A percentile compares a stretch with the other conserved stretches of the same genome.
Conservation (phyloP, 371 early-diverging fungal species). For the Mortierella sp. region DNA sequence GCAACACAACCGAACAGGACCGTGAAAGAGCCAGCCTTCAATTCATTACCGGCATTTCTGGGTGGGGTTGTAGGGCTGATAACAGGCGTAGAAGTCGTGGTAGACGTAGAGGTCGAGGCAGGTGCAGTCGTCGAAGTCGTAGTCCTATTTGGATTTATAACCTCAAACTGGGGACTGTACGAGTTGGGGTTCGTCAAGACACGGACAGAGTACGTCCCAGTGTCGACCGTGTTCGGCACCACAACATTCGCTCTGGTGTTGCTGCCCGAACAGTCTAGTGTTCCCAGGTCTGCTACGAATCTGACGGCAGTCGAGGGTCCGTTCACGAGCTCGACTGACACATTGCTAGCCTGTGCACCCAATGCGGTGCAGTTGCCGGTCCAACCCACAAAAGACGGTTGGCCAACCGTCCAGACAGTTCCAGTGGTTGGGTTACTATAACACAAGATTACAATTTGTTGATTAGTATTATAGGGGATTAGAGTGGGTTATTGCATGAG, state of each 20-base stretch:
- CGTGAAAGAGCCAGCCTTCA: slow-evolving; percentile 9
- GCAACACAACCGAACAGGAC: slow-evolving; percentile 9
- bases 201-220: slow-evolving; percentile 26
- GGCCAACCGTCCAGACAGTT: slow-evolving; percentile 24
- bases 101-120: too few relatives aligned
- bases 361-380: slow-evolving; percentile 16
- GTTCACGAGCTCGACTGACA: slow-evolving; percentile 20
- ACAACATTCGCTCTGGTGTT: slow-evolving; percentile 1
- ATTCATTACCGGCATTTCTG: slow-evolving; percentile 7
- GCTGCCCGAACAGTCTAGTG: slow-evolving; percentile 21
- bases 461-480: too few relatives aligned
- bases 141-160: slow-evolving; percentile 1
- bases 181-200: slow-evolving; percentile 19
- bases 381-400: slow-evolving; percentile 15
- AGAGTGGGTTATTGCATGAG: too few relatives aligned
- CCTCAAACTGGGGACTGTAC: slow-evolving; percentile 25
- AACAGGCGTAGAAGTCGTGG: too few relatives aligned
- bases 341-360: slow-evolving; percentile 11
- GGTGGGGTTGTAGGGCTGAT: background rate
- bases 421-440: slow-evolving; percentile 29
- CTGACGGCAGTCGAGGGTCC: slow-evolving; percentile 16
- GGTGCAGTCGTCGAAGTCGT: slow-evolving; percentile 6
- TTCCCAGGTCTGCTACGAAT: slow-evolving; percentile 14
- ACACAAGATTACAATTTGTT: background rate
- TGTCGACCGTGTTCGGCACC: slow-evolving; percentile 4